Conservation (phyloP, 257 asterid genomes). For the Oldenlandia corymbosa region DNA sequence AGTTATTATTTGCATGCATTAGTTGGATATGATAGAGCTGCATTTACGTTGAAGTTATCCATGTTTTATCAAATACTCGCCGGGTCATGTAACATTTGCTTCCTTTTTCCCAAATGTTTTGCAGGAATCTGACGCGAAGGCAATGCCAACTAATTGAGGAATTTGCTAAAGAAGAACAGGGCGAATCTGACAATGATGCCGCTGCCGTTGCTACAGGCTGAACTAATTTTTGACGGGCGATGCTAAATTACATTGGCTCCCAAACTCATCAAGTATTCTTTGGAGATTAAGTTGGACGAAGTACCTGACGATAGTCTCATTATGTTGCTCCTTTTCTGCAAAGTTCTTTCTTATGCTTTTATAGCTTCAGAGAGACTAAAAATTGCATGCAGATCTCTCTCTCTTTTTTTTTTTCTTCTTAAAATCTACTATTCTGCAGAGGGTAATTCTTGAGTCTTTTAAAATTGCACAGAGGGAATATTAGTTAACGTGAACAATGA, state of each 20-base stretch:
- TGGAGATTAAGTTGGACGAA: too few species aligned
- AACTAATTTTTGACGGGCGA: constrained; percentile 1
- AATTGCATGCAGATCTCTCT: too few species aligned
- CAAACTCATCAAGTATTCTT: too few species aligned
- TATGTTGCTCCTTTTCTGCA: too few species aligned
- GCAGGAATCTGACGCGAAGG: constrained; percentile 61
- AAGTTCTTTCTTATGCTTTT: too few species aligned
- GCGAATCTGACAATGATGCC: constrained; percentile 43
- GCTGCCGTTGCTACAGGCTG: constrained; percentile 76
- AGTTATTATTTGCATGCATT: neutral
- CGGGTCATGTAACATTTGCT: neutral
- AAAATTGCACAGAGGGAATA: too few species aligned
- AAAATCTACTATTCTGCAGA: too few species aligned
- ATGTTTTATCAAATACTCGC: neutral
- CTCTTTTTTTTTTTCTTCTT: too few species aligned
- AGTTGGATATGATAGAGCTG: neutral
- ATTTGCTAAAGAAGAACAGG: constrained; percentile 63
- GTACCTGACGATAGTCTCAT: too few species aligned
- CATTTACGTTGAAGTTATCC: neutral
- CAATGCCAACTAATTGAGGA: constrained; percentile 72
- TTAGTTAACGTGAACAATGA: too few species aligned
- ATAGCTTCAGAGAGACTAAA: too few species aligned
- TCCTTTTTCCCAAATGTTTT: constrained; percentile 5
- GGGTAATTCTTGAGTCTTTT: too few species aligned
- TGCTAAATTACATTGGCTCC: neutral